Base-by-base conservation (phyloP, 306 rosid genomes). In the Prunus padus region DNA sequence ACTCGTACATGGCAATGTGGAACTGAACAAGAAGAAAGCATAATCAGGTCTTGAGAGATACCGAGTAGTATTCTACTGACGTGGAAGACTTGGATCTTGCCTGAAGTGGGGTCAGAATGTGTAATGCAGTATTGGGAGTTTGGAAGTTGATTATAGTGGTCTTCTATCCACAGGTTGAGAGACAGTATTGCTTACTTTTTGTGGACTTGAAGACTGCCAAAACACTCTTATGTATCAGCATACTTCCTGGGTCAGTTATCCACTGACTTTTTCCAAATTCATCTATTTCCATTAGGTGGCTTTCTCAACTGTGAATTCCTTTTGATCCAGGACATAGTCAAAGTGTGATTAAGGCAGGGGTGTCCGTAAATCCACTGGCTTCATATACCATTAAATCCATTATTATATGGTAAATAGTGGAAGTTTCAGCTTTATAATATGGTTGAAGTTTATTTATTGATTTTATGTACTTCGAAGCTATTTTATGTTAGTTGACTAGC, bases 271-370 rank as follows among this genome's bases (percentile, higher is more conserved):
- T 40, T 52, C 77, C 59, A 45, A 25, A 26, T 67, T 60, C 47
- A 25, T 67, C 37, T 47, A 20, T 73, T 64, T 57, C 59, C 42
- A 23, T 60, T 73, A 46, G 77, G 68, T 47, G 68, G 59, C 46
- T 73, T 73, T 73, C 69, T 73, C 69, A 73, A 60, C 45, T 45
- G 15, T 73, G 59, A 59, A 45, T 59, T 73, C 57, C 44, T 73
- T 73, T 73, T 60, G 68, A 73, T 73, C 69, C 77, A 73, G 77
- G 77, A 45, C 18, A 44, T 73, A 59, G 77, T 44, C 68, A 73
- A 73, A 60, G 57, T 45, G 57, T 73, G 47, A 68, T 73, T 73
- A 73, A 44, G 37, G 69, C 59, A 73, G 42, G 65, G 68, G 77
- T 73, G 47, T 45, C 68, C 9, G 5, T 60, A 60, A 57, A 51